Percentiles rank a stretch among this genome's conserved stretches.
phyloP scores from a whole-genome alignment of 2,329 filamentous ascomycete genomes.

The Fusarium poae region DNA sequence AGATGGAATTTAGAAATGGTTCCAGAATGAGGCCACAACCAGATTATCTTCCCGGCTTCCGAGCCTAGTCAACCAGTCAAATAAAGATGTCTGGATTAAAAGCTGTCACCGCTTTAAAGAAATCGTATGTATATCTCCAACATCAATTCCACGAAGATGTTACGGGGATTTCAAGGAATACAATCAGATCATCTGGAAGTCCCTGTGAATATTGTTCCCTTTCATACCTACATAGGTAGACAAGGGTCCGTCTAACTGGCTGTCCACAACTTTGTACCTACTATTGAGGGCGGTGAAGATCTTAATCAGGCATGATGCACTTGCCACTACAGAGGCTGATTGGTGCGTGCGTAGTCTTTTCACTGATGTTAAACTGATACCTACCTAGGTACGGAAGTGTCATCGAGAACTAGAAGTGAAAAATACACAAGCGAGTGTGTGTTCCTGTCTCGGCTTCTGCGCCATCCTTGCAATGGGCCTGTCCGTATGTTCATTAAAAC shows the following conservation, averaged over 20 bases:
- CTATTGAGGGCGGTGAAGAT: slow-evolving; percentile 43
- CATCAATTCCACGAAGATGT: slow-evolving; percentile 34
- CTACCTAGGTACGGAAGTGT: slow-evolving; percentile 36
- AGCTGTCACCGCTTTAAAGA: slow-evolving; percentile 36
- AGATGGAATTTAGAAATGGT: slow-evolving; percentile 47
- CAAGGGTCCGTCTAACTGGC: slow-evolving; percentile 11
- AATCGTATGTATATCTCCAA: slow-evolving; percentile 34
- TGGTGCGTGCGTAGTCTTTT: slow-evolving; percentile 1
- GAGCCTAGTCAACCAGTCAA: slow-evolving; percentile 44
- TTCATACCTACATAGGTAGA: not conserved
- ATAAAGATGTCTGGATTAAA: slow-evolving; percentile 14
- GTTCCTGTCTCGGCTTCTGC: slow-evolving; percentile 8
- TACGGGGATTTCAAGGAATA: slow-evolving; percentile 46
- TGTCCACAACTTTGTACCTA: not conserved
- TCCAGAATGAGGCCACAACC: slow-evolving; percentile 55
- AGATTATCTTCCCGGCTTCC: slow-evolving; percentile 52
- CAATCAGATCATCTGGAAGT: slow-evolving; percentile 35
- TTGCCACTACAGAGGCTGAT: slow-evolving; percentile 11
- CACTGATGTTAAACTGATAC: slow-evolving; percentile 28
- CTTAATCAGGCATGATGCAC: slow-evolving; percentile 26
- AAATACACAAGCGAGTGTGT: not conserved
- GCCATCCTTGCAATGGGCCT: slow-evolving; percentile 30
- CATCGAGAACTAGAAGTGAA: not conserved
- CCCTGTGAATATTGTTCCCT: too few relatives aligned
- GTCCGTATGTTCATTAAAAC: slow-evolving; percentile 38